phyloP scores from a whole-genome alignment of 2,329 filamentous ascomycete species.

The Fusarium sp. region DNA sequence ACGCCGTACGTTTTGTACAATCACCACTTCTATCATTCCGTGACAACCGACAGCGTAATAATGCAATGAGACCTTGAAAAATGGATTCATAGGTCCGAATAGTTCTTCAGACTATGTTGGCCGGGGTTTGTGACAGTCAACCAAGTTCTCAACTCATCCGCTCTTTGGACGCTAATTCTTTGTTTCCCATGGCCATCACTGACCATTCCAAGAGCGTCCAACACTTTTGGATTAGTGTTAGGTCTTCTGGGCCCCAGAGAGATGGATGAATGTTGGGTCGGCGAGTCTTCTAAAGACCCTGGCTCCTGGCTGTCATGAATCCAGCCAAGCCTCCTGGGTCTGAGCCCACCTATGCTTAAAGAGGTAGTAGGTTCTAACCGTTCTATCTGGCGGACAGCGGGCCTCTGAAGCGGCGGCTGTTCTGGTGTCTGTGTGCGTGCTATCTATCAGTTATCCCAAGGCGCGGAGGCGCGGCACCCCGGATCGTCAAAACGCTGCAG shows the following conservation, averaged over 20 bases:
- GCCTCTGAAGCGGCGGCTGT: slow-evolving; percentile 23
- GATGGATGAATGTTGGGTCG: slow-evolving; percentile 22
- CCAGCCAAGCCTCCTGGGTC: slow-evolving; percentile 30
- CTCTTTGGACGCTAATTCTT: neutral
- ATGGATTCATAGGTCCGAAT: slow-evolving; percentile 31
- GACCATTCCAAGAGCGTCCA: slow-evolving; percentile 21
- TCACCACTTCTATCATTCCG: slow-evolving; percentile 3
- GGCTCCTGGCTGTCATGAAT: slow-evolving; percentile 41
- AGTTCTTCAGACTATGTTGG: slow-evolving; percentile 6
- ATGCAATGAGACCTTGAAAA: slow-evolving; percentile 11
- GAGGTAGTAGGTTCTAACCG: slow-evolving; percentile 22
- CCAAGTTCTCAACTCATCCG: slow-evolving; percentile 8
- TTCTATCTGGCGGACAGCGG: slow-evolving; percentile 22
- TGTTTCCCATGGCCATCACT: slow-evolving; percentile 16
- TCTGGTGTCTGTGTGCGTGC: slow-evolving; percentile 24
- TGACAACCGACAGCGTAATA: slow-evolving; percentile 7
- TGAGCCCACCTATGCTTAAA: slow-evolving; percentile 32
- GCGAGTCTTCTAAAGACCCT: slow-evolving; percentile 9
- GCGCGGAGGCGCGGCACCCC: slow-evolving; percentile 36
- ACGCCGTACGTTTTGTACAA: slow-evolving; percentile 23
- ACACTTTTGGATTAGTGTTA: slow-evolving; percentile 35
- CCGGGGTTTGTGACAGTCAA: neutral
- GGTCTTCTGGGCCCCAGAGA: slow-evolving; percentile 24
- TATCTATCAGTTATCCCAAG: slow-evolving; percentile 34
- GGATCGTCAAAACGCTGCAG: slow-evolving; percentile 41